Evolutionary conservation across 108 stramenopile genomes (phyloP), one percentile per base, ranked within the genome.

Genomic region (Mayamaea pseudoterrestris): DNA sequence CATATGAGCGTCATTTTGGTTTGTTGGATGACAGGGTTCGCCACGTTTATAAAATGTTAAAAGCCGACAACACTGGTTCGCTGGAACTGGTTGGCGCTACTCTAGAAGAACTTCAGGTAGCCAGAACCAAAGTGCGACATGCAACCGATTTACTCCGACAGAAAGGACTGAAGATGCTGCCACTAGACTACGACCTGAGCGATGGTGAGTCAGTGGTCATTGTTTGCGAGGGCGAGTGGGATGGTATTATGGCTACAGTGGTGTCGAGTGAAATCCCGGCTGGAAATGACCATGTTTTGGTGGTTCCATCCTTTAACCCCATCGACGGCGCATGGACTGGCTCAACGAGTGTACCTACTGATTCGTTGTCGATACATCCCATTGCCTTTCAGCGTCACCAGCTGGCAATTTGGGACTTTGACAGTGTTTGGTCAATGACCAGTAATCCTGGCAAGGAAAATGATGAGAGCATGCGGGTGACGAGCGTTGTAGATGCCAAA

Each of bases 351-450:
- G 41, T 29, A 27, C 2, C 36, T 30, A 29, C 42, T 26, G 47
- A 50, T 20, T 22, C 46, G 5, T 31, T 78, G 12, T 39, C 41
- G 36, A 44, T 50, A 20, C 34, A 43, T 26, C 25, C 47, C 3
- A 48, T 81, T 1, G 44, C 60, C 14, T 28, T 82, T 6, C 62
- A 66, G 17, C 60, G 81, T 35, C 53, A 47, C 27, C 73, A 83
- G 26, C 22, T 89, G 27, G 86, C 81, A 17, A 56, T 89, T 13
- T 89, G 79, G 74, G 71, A 81, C 41, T 66, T 68, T 47, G 60
- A 67, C 8, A 59, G 58, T 24, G 52, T 55, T 22, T 71, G 55
- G 50, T n/a, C n/a, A n/a, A n/a, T n/a, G n/a, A n/a, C n/a, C n/a
- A n/a, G n/a, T n/a, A n/a, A n/a, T n/a, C n/a, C n/a, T n/a, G n/a